Percentiles rank a stretch among this genome's conserved stretches.
Evolutionary conservation across 257 asterid species (phyloP).

Genomic region (Schizonepeta tenuifolia): DNA sequence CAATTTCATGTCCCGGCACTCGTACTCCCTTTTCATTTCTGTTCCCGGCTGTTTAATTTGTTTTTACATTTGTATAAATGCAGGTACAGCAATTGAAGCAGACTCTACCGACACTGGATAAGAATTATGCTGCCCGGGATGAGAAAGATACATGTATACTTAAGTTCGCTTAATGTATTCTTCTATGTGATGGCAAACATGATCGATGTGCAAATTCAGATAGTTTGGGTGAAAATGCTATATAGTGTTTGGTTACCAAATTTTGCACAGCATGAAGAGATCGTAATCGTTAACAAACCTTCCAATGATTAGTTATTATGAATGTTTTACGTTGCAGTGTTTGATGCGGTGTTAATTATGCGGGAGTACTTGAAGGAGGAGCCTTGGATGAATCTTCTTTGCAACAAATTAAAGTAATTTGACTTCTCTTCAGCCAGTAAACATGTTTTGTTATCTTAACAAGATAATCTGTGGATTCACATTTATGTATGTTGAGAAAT

Average conservation of each 20-base stretch:
- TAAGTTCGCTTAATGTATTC: background rate
- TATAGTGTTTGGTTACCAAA: slow-evolving; percentile 11
- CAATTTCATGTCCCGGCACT: slow-evolving; percentile 19
- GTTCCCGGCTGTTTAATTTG: background rate
- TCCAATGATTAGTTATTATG: slow-evolving; percentile 33
- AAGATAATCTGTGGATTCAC: background rate
- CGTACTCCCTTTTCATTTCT: background rate
- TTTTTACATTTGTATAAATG: slow-evolving; percentile 34
- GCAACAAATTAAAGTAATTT: slow-evolving; percentile 68
- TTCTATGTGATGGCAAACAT: background rate
- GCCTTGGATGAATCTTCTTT: slow-evolving; percentile 81
- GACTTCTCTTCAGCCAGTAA: slow-evolving; percentile 25
- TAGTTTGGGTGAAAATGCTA: slow-evolving; percentile 10
- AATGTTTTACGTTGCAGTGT: slow-evolving; percentile 48
- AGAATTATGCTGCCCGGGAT: slow-evolving; percentile 79
- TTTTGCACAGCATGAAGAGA: slow-evolving; percentile 10
- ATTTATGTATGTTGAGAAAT: background rate
- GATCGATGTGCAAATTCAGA: background rate
- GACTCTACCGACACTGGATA: slow-evolving; percentile 73
- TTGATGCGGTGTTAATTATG: slow-evolving; percentile 72
- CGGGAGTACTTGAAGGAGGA: slow-evolving; percentile 93
- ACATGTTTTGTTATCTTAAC: background rate
- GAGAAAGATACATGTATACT: slow-evolving; percentile 75
- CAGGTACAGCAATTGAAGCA: slow-evolving; percentile 72
- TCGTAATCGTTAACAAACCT: background rate